Conservation (phyloP, 2,329 filamentous ascomycete genomes). For the Colletotrichum cordylinicola region DNA sequence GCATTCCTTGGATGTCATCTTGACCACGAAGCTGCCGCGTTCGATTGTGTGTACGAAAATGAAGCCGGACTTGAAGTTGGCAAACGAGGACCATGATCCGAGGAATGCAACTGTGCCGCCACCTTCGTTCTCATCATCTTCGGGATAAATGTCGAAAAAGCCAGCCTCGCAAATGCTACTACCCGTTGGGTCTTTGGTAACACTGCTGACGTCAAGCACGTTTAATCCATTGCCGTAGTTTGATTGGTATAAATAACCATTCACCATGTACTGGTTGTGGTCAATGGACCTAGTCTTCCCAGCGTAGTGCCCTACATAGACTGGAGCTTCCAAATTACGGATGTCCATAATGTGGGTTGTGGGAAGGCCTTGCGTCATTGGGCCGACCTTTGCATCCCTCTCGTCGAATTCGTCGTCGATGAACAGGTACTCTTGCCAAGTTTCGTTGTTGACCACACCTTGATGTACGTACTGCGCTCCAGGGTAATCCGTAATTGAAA, state of each 20-base stretch:
- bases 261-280: constrained; percentile 48
- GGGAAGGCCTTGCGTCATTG: constrained; percentile 44
- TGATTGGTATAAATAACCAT: constrained; percentile 47
- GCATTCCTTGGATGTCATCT: constrained; percentile 26
- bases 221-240: constrained; percentile 50
- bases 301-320: constrained; percentile 45
- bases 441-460: constrained; percentile 53
- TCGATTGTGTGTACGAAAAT: constrained; percentile 28
- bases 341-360: constrained; percentile 56
- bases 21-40: constrained; percentile 27
- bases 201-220: constrained; percentile 35
- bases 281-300: constrained; percentile 34
- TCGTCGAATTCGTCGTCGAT: constrained; percentile 58
- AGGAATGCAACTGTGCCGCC: constrained; percentile 25
- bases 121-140: constrained; percentile 25
- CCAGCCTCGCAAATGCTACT: constrained; percentile 45
- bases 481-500: constrained; percentile 58
- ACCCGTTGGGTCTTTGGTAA: constrained; percentile 39
- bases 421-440: constrained; percentile 47
- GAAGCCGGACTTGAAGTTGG: constrained; percentile 26
- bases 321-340: constrained; percentile 42
- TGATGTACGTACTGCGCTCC: constrained; percentile 61
- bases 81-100: constrained; percentile 26
- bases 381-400: constrained; percentile 40
- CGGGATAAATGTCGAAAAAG: constrained; percentile 52